Conservation (phyloP, 176 grass and related monocot genomes). For the Typha latifolia region DNA sequence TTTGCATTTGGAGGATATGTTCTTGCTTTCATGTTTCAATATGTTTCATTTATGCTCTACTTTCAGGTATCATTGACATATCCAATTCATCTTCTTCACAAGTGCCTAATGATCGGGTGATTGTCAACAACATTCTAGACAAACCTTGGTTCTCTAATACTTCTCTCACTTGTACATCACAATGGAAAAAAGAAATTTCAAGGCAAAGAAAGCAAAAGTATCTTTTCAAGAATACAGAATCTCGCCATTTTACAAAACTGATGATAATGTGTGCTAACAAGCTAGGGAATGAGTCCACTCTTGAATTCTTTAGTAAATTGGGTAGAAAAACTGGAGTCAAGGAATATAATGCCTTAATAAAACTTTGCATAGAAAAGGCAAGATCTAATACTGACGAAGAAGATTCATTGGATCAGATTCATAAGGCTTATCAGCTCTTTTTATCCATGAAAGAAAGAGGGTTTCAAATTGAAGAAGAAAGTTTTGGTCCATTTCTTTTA, state of each 20-base stretch:
- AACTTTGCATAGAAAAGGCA: slow-evolving; percentile 42
- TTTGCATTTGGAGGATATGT: background rate
- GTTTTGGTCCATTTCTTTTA: slow-evolving; percentile 57
- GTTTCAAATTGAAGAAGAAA: slow-evolving; percentile 47
- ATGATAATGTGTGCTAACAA: slow-evolving; percentile 54
- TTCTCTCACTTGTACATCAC: background rate
- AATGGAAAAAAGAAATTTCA: slow-evolving; percentile 31
- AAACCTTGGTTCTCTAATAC: slow-evolving; percentile 33
- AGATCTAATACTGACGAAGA: slow-evolving; percentile 42
- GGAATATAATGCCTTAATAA: slow-evolving; percentile 67
- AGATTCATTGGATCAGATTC: slow-evolving; percentile 45
- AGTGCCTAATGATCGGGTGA: slow-evolving; percentile 13
- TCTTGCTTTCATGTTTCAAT: background rate
- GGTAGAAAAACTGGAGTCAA: slow-evolving; percentile 61
- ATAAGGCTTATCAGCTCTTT: slow-evolving; percentile 43
- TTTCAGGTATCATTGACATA: slow-evolving; percentile 13
- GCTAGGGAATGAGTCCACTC: slow-evolving; percentile 42
- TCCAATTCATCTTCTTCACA: background rate
- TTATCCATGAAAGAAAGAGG: slow-evolving; percentile 56
- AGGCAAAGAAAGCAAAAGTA: slow-evolving; percentile 70
- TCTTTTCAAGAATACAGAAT: slow-evolving; percentile 71
- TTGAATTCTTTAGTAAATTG: slow-evolving; percentile 62
- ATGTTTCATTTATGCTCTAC: background rate
- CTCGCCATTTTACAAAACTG: slow-evolving; percentile 46
- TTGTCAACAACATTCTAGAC: slow-evolving; percentile 41